phyloP scores from a whole-genome alignment of 257 asterid genomes.

The Eucommia ulmoides region DNA sequence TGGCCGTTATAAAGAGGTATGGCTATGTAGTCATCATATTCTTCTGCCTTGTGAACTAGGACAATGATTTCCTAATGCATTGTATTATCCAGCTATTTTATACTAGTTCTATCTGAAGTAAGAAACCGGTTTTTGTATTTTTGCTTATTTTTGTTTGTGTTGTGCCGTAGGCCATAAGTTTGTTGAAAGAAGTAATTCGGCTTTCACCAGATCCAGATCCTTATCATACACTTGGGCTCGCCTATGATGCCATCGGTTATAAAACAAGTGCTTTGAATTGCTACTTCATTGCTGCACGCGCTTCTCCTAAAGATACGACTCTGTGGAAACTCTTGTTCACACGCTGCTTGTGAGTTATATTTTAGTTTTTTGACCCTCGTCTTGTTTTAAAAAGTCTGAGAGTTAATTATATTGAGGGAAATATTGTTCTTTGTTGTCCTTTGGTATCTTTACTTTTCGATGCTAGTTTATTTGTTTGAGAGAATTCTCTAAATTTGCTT shows the following conservation, averaged over 20 bases:
- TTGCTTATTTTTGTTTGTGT: slow-evolving; percentile 11
- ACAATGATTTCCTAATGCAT: too few relatives aligned
- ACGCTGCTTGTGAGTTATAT: slow-evolving; percentile 41
- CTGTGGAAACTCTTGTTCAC: slow-evolving; percentile 69
- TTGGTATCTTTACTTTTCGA: too few relatives aligned
- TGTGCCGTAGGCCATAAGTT: slow-evolving; percentile 47
- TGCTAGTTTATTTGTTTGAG: too few relatives aligned
- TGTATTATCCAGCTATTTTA: too few relatives aligned
- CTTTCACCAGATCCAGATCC: slow-evolving; percentile 77
- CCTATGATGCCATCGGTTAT: slow-evolving; percentile 48
- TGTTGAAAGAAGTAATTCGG: slow-evolving; percentile 60
- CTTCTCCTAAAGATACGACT: slow-evolving; percentile 65
- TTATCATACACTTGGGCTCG: slow-evolving; percentile 67
- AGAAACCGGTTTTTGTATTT: slow-evolving; percentile 7
- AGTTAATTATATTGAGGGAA: too few relatives aligned
- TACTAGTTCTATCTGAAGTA: too few relatives aligned
- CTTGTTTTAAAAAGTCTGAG: too few relatives aligned
- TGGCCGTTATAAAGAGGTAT: slow-evolving; percentile 65
- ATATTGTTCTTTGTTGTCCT: too few relatives aligned
- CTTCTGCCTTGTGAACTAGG: too few relatives aligned
- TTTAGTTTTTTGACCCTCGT: not conserved
- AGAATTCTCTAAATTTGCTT: too few relatives aligned
- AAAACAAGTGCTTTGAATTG: slow-evolving; percentile 48
- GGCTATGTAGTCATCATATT: too few relatives aligned
- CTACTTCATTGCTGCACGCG: slow-evolving; percentile 81